Percentiles rank a stretch among this genome's conserved stretches.
Conservation (phyloP, 345 rosid genomes). For the Eucalyptus fibrosa region DNA sequence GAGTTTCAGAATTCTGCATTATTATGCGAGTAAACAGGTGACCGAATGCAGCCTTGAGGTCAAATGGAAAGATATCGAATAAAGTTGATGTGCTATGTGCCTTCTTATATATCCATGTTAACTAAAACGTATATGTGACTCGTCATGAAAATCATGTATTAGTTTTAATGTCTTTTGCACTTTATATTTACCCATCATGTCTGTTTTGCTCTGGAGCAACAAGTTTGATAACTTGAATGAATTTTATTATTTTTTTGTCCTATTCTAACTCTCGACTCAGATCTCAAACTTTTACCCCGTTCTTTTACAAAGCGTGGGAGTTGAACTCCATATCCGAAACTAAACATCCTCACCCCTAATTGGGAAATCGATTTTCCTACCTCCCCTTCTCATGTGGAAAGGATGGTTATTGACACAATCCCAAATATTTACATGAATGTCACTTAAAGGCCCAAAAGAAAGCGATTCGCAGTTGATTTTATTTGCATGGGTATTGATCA, state of each 20-base stretch:
- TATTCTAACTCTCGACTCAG: no score
- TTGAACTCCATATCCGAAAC: no score
- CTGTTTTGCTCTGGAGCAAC: not conserved
- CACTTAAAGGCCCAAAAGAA: not conserved
- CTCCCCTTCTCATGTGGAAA: no score
- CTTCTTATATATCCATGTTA: not conserved
- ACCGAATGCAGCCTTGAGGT: not conserved
- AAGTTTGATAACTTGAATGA: not conserved
- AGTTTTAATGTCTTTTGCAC: not conserved
- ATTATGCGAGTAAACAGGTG: not conserved
- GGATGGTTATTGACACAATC: no score
- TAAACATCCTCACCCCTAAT: no score
- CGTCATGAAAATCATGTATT: not conserved
- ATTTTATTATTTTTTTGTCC: not conserved
- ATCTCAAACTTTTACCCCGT: no score
- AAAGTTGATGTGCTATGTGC: not conserved
- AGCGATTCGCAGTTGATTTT: not conserved
- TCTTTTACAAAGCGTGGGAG: no score
- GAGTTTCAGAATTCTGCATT: not conserved
- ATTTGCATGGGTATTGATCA: not conserved
- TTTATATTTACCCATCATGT: not conserved
- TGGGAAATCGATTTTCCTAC: no score
- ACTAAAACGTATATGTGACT: not conserved
- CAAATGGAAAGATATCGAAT: not conserved
- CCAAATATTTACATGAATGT: not conserved